Base-by-base conservation (phyloP, 331 rosid genomes). In the Spiraea crenata region DNA sequence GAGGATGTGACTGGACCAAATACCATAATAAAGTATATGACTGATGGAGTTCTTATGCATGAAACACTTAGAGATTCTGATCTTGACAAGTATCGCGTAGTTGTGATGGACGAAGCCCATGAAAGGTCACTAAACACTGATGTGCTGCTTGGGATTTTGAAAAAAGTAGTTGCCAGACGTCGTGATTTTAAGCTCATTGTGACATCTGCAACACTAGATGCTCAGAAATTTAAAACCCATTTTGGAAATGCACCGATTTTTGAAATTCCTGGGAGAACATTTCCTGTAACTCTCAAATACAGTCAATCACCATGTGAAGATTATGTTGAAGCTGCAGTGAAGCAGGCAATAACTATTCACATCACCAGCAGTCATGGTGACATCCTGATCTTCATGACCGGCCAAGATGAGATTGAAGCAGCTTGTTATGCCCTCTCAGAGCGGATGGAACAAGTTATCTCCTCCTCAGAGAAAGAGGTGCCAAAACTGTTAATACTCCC, bases 31-130 rank as follows among this genome's bases (percentile, higher is more conserved):
- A 95, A 95, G 97, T 95, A 95, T 82, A 95, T 95, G 99, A 95
- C 99, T 1, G 97, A 95, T 82, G 99, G 99, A 54, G 97, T 95
- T 25, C 97, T 95, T 80, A 79, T 95, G 77, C 96, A 87, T 3
- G 99, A 95, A 86, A 89, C 96, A 40, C 97, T 95, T 4, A 89
- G 83, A 80, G 99, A 95, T 72, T 83, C 96, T 72, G 99, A 95
- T 63, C 88, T 95, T 51, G 97, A 91, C 75, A 91, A 95, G 80
- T 91, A 95, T 67, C 86, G 93, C 74, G 87, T 95, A 67, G 70
- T 95, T 79, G 99, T 95, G 79, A 95, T 95, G 99, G 99, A 95
- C 61, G 99, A 95, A 85, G 99, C 99, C 76, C 99, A 95, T 31
- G 99, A 95, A 82, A 87, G 96, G 79, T 95, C 99, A 59, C 85